Base-by-base conservation (phyloP, 805 yeast species). In the Candida namnaoensis region DNA sequence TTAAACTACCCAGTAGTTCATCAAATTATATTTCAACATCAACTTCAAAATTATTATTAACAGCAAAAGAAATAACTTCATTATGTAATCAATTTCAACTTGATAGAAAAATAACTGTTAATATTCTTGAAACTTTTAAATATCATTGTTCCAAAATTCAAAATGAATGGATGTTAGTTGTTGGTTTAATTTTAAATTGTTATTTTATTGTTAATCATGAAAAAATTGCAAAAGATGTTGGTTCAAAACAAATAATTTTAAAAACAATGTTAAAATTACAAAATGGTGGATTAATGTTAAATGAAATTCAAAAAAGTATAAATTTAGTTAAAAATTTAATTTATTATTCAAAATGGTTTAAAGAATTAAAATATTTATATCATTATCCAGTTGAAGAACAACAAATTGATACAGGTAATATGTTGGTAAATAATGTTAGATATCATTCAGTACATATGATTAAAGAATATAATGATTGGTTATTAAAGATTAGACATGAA, bases 161-260 rank as follows among this genome's bases (percentile, higher is more conserved):
- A 32, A 77, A 74, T 44, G 81, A 80, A 34, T 82, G 88, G 88
- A 76, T 78, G 7, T 56, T 83, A 23, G 74, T 82, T 3, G 79
- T 85, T 54, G 90, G 90, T 0, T 54, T 83, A 46, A 68, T 82
- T 1, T 65, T 80, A 32, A 72, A 80, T 15, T 79, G 81, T 12
- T 78, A 76, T 42, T 62, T 68, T 15, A 65, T 78, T 13, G 66
- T 82, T 30, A 78, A 79, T 54, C 69, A 72, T 42, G 65, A 65
- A 23, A 54, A 66, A 32, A 56, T 81, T 13, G 54, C 61, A 4
- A 53, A 60, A 11, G 72, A 71, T 38, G 64, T 78, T 6, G 78
- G 83, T 1, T 66, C 72, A 24, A 72, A 67, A 42, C 56, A 71
- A 13, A 62, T 66, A 33, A 67, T 79, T 10, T 60, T 73, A 36